Base-by-base conservation (phyloP, 2,329 filamentous ascomycete species). In the Aspergillus hiratsukae region DNA sequence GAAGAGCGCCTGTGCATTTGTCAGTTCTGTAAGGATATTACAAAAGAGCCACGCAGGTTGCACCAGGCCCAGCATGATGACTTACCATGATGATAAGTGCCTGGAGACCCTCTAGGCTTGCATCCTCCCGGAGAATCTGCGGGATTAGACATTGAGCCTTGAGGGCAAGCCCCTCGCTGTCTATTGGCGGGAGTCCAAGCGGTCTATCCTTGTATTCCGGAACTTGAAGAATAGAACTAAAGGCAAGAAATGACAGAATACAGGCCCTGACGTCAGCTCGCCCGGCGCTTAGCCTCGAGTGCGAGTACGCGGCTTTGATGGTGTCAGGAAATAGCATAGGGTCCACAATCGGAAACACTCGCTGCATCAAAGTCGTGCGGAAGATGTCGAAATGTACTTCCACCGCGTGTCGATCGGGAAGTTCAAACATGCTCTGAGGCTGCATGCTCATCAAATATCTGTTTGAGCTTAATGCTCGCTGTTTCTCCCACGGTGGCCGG, bases 301-400 rank as follows among this genome's bases (percentile, higher is more conserved):
- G 48, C 1, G 67, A 59, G 58, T 83, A 84, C 0, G 80, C 82
- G 0, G 69, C 35, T 0, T 72, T 65, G 19, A 82, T 72, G 0
- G 77, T 82, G 1, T 76, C 68, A 11, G 67, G 59, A 54, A 83
- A 83, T 0, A 83, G 63, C 0, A 74, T 68, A 0, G 64, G 58
- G 54, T 84, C 80, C 2, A 83, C 61, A 1, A 81, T 31, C 0
- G 82, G 82, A 40, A 84, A 83, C 0, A 79, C 66, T 0, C 76
- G 69, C 9, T 72, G 72, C 55, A 81, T 69, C 1, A 76, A 63
- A 0, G 73, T 75, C 0, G 61, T 55, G 1, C 55, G 52, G 54
- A 69, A 79, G 4, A 69, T 60, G 1, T 66, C 58, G 9, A 76
- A 61, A 50, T 71, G 71, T 1, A 63, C 48, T 19, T 75, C 68